Evolutionary conservation across 2,329 filamentous ascomycete species (phyloP).

Genomic region (Penicillium polonicum): DNA sequence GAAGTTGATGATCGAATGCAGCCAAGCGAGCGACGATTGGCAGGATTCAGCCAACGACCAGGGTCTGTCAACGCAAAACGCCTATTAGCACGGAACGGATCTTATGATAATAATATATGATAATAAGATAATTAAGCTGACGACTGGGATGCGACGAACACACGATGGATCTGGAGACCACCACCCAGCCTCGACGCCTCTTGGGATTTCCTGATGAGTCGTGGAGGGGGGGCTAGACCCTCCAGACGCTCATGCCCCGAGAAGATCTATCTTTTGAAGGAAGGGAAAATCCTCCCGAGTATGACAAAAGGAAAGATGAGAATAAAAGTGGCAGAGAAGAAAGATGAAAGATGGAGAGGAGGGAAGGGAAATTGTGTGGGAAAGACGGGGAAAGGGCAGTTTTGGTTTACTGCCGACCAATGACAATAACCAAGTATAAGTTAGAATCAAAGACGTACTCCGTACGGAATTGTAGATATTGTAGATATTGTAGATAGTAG

Average conservation of each 20-base stretch:
- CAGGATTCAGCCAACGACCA: constrained; percentile 20
- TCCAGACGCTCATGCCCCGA: constrained; percentile 34
- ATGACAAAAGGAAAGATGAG: neutral
- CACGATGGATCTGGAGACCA: constrained; percentile 12
- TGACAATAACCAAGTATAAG: neutral
- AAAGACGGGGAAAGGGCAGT: neutral
- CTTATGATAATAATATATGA: constrained; percentile 10
- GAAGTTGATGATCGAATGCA: constrained; percentile 16
- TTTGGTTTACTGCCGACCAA: constrained; percentile 4
- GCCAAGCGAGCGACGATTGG: constrained; percentile 23
- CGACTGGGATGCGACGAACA: constrained; percentile 4
- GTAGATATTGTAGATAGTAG: neutral
- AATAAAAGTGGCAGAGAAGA: neutral
- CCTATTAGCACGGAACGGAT: constrained; percentile 5
- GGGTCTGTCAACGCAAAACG: constrained; percentile 18
- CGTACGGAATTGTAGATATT: neutral
- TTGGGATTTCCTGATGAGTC: constrained; percentile 9
- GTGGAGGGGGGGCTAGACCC: constrained; percentile 33
- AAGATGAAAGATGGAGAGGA: constrained; percentile 2
- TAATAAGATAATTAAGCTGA: constrained; percentile 11
- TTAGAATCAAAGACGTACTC: neutral
- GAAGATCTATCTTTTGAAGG: constrained; percentile 13
- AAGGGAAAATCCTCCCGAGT: constrained; percentile 1
- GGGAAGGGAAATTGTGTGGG: constrained; percentile 3
- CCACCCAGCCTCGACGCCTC: constrained; percentile 11